Conservation (phyloP, 208 protist species). For the Plasmodiophora brassicae region DNA sequence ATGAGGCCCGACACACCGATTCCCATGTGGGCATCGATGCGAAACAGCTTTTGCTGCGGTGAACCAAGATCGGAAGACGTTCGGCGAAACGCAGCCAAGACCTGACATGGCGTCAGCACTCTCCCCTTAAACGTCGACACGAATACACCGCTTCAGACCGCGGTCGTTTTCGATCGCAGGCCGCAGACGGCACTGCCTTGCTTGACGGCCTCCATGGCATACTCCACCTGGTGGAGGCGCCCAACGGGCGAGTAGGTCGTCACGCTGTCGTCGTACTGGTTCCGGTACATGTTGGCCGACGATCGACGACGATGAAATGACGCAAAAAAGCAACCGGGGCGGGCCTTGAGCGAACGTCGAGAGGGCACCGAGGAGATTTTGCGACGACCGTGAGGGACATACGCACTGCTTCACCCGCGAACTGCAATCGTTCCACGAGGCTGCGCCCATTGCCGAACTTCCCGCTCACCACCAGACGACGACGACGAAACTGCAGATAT, state of each 20-base stretch:
- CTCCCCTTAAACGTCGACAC: background rate
- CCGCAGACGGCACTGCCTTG: slow-evolving; percentile 94
- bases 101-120: background rate
- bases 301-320: background rate
- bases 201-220: slow-evolving; percentile 98
- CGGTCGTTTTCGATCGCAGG: slow-evolving; percentile 71
- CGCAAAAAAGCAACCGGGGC: background rate
- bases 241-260: slow-evolving; percentile 94
- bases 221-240: slow-evolving; percentile 82
- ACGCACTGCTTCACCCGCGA: no score
- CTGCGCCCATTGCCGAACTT: no score
- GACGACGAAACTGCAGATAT: no score
- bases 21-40: slow-evolving; percentile 94
- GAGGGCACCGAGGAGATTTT: no score
- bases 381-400: no score
- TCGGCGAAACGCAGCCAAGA: slow-evolving; percentile 28
- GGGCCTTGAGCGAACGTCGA: no score
- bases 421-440: no score
- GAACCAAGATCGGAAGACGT: slow-evolving; percentile 76
- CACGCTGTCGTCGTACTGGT: slow-evolving; percentile 86
- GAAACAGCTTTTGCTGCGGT: slow-evolving; percentile 74
- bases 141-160: background rate
- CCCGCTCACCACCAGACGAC: no score
- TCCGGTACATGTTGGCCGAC: slow-evolving; percentile 51
- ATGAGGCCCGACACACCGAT: slow-evolving; percentile 95